Evolutionary conservation across 2,329 filamentous ascomycete genomes (phyloP).

Genomic region (Talaromyces sp.): DNA sequence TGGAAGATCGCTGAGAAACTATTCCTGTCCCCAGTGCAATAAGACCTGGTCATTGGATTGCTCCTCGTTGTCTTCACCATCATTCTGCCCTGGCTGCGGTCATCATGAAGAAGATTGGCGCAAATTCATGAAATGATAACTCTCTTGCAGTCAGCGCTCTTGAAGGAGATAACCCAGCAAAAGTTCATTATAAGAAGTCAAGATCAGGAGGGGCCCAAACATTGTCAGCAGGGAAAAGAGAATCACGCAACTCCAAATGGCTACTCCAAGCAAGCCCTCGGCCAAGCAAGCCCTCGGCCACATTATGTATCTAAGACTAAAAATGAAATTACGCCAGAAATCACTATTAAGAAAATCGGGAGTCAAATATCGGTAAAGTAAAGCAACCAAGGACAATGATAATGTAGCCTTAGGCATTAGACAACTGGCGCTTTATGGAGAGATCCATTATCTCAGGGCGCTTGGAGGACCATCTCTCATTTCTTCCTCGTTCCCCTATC

Average conservation of each 20-base stretch:
- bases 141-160: conserved; percentile 23
- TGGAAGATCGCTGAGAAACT: background rate
- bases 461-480: too few relatives aligned
- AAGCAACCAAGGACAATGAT: too few relatives aligned
- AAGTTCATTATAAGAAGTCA: conserved; percentile 10
- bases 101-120: background rate
- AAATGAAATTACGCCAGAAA: too few relatives aligned
- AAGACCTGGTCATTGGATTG: background rate
- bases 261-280: too few relatives aligned
- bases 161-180: conserved; percentile 22
- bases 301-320: conserved; percentile 33
- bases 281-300: conserved; percentile 55
- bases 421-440: too few relatives aligned
- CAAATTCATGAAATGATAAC: background rate
- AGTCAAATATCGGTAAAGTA: too few relatives aligned
- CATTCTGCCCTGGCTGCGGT: background rate
- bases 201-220: background rate
- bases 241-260: conserved; percentile 51
- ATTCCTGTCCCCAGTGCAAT: background rate
- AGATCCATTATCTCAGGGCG: too few relatives aligned
- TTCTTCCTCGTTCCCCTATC: background rate
- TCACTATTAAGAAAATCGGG: too few relatives aligned
- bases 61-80: background rate
- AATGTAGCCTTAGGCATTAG: too few relatives aligned
- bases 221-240: conserved; percentile 14